Evolutionary conservation across 208 protist genomes (phyloP).

Genomic region (Crithidia fasciculata): DNA sequence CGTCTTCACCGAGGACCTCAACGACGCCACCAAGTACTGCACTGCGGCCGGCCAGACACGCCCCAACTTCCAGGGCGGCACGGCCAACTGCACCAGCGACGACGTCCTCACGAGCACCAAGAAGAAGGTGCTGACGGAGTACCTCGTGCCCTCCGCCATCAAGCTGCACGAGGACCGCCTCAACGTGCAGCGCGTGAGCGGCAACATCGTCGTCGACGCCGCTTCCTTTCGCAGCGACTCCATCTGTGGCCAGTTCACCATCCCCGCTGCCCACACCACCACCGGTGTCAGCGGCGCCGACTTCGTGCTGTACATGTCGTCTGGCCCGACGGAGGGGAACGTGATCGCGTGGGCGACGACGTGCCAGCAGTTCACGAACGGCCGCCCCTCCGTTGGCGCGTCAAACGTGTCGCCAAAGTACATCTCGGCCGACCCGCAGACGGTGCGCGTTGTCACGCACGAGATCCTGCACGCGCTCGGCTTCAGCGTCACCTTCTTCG

Average conservation of each 20-base stretch:
- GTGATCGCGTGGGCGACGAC: constrained; percentile 45
- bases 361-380: constrained; percentile 30
- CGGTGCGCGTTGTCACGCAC: too few species aligned
- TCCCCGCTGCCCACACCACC: too few species aligned
- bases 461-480: constrained; percentile 55
- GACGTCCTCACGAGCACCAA: neutral
- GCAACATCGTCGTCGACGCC: constrained; percentile 70
- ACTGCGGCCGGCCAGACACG: neutral
- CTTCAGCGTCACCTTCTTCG: neutral
- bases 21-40: neutral
- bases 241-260: too few species aligned
- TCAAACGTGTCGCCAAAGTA: constrained; percentile 31
- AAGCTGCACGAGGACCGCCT: neutral
- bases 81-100: neutral
- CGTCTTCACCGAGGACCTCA: too few species aligned
- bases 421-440: too few species aligned
- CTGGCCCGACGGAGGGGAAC: too few species aligned
- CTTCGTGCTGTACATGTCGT: too few species aligned
- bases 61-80: neutral
- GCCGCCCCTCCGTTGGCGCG: constrained; percentile 39
- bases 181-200: neutral
- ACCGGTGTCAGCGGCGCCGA: too few species aligned
- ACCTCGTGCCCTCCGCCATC: neutral
- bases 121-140: neutral
- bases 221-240: constrained; percentile 15